Evolutionary conservation across 352 stramenopile genomes (phyloP), one percentile per base, ranked within the genome.

Genomic region (Phytophthora fragariae): DNA sequence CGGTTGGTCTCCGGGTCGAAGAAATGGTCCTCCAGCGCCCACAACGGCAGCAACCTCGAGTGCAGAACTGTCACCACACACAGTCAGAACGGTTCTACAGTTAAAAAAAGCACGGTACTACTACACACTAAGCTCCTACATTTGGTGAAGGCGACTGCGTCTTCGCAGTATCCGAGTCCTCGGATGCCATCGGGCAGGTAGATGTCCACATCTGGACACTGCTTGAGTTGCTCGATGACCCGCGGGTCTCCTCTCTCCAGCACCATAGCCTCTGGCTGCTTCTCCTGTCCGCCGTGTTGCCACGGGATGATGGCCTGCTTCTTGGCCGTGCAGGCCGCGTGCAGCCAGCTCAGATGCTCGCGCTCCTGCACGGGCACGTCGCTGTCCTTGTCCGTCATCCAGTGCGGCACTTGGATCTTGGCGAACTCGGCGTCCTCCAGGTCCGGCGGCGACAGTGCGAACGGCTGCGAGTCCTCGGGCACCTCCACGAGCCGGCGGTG

Each of bases 101-200:
- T 27, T 27, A 27, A 27, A 27, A 27, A 27, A 27, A 27, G 2
- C 24, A 27, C 24, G 24, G 24, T 27, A 27, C 24, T 27, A 27
- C 24, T 27, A 27, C 24, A 27, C 24, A 27, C 24, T 27, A 27
- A 17, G n/a, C 14, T 17, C 33, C 29, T 76, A 84, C 73, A 83
- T 62, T 86, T 83, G 21, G 79, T 64, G 60, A 86, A 89, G 5
- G 65, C 81, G 9, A 77, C 64, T 8, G 55, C 74, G 37, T 89
- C 81, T 75, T 89, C 81, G 52, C 81, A 89, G 68, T 89, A 89
- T 17, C 79, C 81, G 21, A 81, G 65, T 24, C 55, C 55, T 27
- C 81, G 78, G 27, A 86, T 75, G 2, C 63, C 65, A 37, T 54
- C 56, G 8, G 81, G 81, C 4, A 86, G 29, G 59, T 77, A 88